Conservation (phyloP, 345 rosid genomes). For the Ailanthus altissimus region DNA sequence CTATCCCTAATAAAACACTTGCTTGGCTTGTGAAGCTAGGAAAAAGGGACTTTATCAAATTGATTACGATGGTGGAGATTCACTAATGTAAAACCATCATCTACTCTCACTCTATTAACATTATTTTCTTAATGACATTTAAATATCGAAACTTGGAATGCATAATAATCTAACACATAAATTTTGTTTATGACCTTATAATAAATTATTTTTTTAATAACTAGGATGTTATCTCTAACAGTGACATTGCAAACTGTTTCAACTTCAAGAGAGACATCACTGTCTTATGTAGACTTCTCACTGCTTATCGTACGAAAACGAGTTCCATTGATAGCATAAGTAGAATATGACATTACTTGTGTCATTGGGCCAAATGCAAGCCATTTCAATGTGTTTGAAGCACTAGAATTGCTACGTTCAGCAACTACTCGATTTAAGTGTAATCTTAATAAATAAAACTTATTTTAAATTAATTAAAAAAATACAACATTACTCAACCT, state of each 20-base stretch:
- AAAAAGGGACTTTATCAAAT: too few relatives aligned
- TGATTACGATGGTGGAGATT: too few relatives aligned
- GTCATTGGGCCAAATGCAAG: not conserved
- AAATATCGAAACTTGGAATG: not conserved
- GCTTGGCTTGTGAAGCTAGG: too few relatives aligned
- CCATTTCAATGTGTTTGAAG: not conserved
- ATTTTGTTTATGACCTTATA: not conserved
- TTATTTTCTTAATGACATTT: not conserved
- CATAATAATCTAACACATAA: not conserved
- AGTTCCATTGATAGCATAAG: not conserved
- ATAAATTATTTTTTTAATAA: not conserved
- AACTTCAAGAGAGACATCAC: not conserved
- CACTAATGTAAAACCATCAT: too few relatives aligned
- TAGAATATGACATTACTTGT: not conserved
- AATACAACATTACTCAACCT: too few relatives aligned
- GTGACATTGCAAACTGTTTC: not conserved
- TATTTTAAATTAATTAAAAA: too few relatives aligned
- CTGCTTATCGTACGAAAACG: not conserved
- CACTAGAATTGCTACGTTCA: not conserved
- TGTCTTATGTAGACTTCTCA: not conserved
- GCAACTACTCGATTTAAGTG: too few relatives aligned
- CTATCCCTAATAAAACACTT: too few relatives aligned
- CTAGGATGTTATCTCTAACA: not conserved
- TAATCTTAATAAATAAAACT: not conserved
- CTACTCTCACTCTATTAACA: too few relatives aligned